Percentiles rank a stretch among this genome's conserved stretches.
phyloP scores from a whole-genome alignment of 306 rosid species.

The Senna siamea region DNA sequence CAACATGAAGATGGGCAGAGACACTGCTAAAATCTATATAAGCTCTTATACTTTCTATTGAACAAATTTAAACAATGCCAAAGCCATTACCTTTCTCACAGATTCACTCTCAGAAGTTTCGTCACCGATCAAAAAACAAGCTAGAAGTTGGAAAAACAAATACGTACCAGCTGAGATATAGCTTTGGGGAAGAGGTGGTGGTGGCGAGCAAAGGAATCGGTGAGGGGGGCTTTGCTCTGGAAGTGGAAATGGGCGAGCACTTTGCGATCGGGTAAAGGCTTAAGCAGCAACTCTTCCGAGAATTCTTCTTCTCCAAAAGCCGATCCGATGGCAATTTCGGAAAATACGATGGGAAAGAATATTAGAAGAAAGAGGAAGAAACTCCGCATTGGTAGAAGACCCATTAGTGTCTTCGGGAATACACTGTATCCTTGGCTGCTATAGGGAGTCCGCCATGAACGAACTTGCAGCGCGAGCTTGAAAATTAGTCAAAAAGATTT shows the following conservation, averaged over 20 bases:
- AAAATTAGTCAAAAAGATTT: neutral
- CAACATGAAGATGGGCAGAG: neutral
- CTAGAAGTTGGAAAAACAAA: neutral
- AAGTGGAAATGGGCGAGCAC: conserved; percentile 88
- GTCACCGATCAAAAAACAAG: neutral
- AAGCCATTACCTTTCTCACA: neutral
- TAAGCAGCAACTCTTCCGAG: conserved; percentile 83
- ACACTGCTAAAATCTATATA: neutral
- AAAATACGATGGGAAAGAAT: conserved; percentile 30
- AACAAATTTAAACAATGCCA: conserved; percentile 2
- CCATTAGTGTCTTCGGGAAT: conserved; percentile 44
- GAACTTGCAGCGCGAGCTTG: conserved; percentile 25
- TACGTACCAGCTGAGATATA: conserved; percentile 79
- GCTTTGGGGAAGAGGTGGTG: conserved; percentile 96
- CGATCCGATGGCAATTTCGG: conserved; percentile 43
- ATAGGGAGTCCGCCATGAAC: conserved; percentile 45
- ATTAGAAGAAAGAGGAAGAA: conserved; percentile 39
- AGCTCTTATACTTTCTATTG: neutral
- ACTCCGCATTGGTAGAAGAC: conserved; percentile 25
- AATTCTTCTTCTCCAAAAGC: conserved; percentile 63
- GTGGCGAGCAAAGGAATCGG: conserved; percentile 67
- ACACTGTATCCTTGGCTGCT: conserved; percentile 11
- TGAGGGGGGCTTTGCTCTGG: conserved; percentile 61
- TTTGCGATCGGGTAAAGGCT: conserved; percentile 88
- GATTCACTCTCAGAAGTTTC: neutral